phyloP scores from a whole-genome alignment of 805 yeast genomes.

The Wickerhamiella sergipiensis region DNA sequence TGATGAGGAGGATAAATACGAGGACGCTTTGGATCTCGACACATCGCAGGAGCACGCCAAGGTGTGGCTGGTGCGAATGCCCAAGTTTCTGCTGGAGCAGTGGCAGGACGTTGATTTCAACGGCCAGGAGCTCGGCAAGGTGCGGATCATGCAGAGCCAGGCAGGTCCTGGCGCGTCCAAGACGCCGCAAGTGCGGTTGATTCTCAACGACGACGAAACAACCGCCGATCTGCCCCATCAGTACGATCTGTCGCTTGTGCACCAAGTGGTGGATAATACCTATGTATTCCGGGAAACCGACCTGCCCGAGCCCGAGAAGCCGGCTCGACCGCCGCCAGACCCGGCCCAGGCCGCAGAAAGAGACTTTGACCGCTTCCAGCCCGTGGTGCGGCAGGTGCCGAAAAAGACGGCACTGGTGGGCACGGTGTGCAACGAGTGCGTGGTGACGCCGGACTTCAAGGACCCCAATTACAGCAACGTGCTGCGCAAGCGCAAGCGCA shows the following conservation, averaged over 20 bases:
- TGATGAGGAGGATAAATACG: conserved; percentile 29
- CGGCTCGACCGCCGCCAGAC: neutral
- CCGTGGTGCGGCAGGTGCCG: conserved; percentile 35
- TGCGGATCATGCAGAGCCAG: conserved; percentile 49
- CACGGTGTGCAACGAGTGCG: conserved; percentile 84
- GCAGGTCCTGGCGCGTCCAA: conserved; percentile 5
- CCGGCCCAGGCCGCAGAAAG: neutral
- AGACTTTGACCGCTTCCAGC: conserved; percentile 6
- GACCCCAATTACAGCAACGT: conserved; percentile 60
- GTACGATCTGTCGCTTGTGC: conserved; percentile 66
- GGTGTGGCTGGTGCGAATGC: conserved; percentile 86
- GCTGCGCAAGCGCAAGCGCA: conserved; percentile 40
- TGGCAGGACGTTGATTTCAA: conserved; percentile 56
- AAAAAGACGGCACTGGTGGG: conserved; percentile 78
- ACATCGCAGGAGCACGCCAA: conserved; percentile 47
- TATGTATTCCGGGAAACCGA: conserved; percentile 82
- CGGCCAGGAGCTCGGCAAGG: conserved; percentile 67
- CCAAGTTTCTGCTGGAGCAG: conserved; percentile 68
- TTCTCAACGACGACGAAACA: conserved; percentile 27
- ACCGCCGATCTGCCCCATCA: conserved; percentile 60
- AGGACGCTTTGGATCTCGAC: conserved; percentile 71
- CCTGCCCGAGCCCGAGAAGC: conserved; percentile 30
- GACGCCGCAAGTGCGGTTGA: conserved; percentile 23
- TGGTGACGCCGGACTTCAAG: conserved; percentile 61
- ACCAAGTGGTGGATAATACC: conserved; percentile 70